Evolutionary conservation across 495 filamentous ascomycete genomes (phyloP).

Genomic region (Eremomyces bilateralis): DNA sequence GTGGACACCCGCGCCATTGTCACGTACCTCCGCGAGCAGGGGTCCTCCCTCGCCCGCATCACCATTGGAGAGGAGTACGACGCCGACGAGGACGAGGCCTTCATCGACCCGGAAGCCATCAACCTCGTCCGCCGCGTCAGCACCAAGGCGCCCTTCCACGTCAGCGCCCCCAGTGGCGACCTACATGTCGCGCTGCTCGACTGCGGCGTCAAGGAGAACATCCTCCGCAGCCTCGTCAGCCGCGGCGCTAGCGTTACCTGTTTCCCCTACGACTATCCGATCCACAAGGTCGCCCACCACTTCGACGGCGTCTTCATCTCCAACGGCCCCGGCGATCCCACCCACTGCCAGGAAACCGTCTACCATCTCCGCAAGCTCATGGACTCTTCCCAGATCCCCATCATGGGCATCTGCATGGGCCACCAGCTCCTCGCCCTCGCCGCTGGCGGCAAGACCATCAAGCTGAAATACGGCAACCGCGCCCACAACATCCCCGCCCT

Average conservation of each 20-base stretch:
- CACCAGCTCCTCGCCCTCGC: slow-evolving; percentile 77
- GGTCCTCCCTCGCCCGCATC: slow-evolving; percentile 85
- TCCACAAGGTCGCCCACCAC: slow-evolving; percentile 93
- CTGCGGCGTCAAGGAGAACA: slow-evolving; percentile 99
- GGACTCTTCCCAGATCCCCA: slow-evolving; percentile 70
- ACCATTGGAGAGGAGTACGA: slow-evolving; percentile 96
- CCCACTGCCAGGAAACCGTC: slow-evolving; percentile 80
- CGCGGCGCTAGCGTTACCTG: slow-evolving; percentile 76
- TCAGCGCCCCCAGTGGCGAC: slow-evolving; percentile 53
- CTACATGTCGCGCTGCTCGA: slow-evolving; percentile 88
- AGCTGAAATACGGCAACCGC: slow-evolving; percentile 94
- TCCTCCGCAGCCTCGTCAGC: slow-evolving; percentile 74
- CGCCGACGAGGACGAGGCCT: slow-evolving; percentile 93
- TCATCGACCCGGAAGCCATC: slow-evolving; percentile 83
- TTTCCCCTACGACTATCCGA: slow-evolving; percentile 89
- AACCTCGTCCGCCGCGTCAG: slow-evolving; percentile 88
- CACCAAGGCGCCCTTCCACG: slow-evolving; percentile 94
- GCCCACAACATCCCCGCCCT: slow-evolving; percentile 95
- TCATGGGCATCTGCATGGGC: slow-evolving; percentile 93
- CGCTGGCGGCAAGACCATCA: slow-evolving; percentile 65
- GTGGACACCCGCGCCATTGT: slow-evolving; percentile 95
- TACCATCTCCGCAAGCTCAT: slow-evolving; percentile 76
- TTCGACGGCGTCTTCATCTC: slow-evolving; percentile 97
- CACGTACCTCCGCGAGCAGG: slow-evolving; percentile 83
- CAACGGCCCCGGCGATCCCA: slow-evolving; percentile 94